Evolutionary conservation across 164 flowering plant species (phyloP), one percentile per base, ranked within the genome.

Genomic region (Magnolia kwangsiensis): DNA sequence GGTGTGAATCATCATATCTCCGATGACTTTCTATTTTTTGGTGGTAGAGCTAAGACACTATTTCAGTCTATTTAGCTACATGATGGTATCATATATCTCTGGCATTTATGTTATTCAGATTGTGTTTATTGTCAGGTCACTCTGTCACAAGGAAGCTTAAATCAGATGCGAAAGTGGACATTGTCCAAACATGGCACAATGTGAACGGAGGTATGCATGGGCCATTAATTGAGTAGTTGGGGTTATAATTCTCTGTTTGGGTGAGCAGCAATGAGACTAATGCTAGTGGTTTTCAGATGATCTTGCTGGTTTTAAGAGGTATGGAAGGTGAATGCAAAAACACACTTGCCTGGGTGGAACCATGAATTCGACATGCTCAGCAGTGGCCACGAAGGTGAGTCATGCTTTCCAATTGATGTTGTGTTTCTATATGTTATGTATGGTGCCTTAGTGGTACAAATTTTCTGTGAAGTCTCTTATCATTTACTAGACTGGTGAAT

Each of bases 101-200:
- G 51, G 71, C 19, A 27, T 0, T 14, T 7, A 37, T 1, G 37
- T 31, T 20, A 8, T 65, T 51, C 63, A 0, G 50, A 63, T 49
- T 20, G n/a, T 79, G 51, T 71, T 77, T 66, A 31, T n/a, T 80
- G 74, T 72, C 94, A 98, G 98, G 94, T 1, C 98, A 91, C 78
- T 85, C 97, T 0, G 83, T 92, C 23, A 88, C 90, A 23, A 89
- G 94, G 85, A 94, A 84, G 84, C 94, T 96, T 27, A 83, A 85
- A 50, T 75, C 98, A 14, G 93, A 90, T 88, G 99, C 98, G 4
- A 88, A 84, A 67, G 95, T 96, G 72, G 93, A 90, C n/a, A 87
- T 89, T 1, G 65, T 83, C 82, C 96, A 94, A 79, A 87, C 90
- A 7, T 77, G 94, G 63, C 97, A 96, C 83, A 96, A 94, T 79